Evolutionary conservation across 495 filamentous ascomycete species (phyloP).

Genomic region (Aspergillus wentii): DNA sequence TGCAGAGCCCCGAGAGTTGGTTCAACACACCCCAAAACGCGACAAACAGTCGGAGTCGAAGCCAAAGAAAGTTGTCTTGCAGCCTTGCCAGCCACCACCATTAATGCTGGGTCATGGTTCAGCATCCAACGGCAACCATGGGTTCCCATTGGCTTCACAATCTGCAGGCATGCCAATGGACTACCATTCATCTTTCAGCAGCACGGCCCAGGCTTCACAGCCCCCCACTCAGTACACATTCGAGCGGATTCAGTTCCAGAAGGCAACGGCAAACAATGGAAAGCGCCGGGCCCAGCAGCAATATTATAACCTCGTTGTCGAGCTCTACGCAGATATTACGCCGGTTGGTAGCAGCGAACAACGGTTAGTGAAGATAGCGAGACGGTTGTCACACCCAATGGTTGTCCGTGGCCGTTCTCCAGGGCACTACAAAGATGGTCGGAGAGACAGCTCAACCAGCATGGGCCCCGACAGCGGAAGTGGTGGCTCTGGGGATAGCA

Average conservation of each 20-base stretch:
- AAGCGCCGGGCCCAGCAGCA: conserved; percentile 89
- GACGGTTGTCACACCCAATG: conserved; percentile 75
- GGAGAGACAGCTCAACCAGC: conserved; percentile 65
- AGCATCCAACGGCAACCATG: conserved; percentile 17
- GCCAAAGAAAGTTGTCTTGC: conserved; percentile 66
- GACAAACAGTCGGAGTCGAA: conserved; percentile 85
- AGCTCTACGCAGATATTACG: conserved; percentile 76
- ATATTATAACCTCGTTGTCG: conserved; percentile 88
- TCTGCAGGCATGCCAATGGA: conserved; percentile 27
- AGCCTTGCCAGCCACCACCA: conserved; percentile 57
- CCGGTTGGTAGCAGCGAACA: conserved; percentile 26
- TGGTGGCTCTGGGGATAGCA: conserved; percentile 28
- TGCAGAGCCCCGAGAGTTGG: conserved; percentile 76
- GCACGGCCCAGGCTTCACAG: conserved; percentile 27
- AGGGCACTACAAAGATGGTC: conserved; percentile 86
- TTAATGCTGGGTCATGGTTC: conserved; percentile 25
- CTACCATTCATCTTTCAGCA: conserved; percentile 33
- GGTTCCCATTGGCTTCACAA: conserved; percentile 27
- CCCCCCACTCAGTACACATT: conserved; percentile 59
- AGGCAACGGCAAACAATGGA: conserved; percentile 93
- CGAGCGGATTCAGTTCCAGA: conserved; percentile 95
- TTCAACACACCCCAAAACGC: conserved; percentile 92
- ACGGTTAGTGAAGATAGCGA: conserved; percentile 72
- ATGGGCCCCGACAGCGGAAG: conserved; percentile 63
- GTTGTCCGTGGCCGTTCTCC: conserved; percentile 91